Evolutionary conservation across 228 moss, liverwort and hornwort genomes (phyloP), one percentile per base, ranked within the genome.

Genomic region (Sphagnum fallax): DNA sequence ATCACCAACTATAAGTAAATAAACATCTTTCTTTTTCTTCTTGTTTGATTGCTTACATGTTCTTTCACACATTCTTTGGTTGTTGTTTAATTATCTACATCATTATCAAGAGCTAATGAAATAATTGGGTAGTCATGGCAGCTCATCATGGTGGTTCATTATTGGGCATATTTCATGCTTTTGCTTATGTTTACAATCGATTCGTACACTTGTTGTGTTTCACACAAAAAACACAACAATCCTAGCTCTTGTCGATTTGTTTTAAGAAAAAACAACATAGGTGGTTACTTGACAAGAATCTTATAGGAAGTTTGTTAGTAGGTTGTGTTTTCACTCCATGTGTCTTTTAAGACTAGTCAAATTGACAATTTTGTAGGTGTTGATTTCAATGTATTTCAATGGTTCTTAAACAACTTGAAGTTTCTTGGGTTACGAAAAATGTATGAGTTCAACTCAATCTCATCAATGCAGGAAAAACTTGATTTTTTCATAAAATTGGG

Each of bases 361-460:
- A 63, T 71, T 48, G 62, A 71, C 10, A 70, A 79, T 68, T 51
- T 68, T 62, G 66, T 74, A 71, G 82, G 79, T 51, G 48, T 82
- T 62, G 76, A 82, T 13, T 76, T 82, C 69, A 67, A 65, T 52
- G 64, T 83, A 11, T 83, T 72, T 52, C 68, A 83, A 68, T 83
- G 79, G 79, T 77, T 83, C 59, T 65, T 66, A 11, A 57, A 71
- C 60, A 71, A 53, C 63, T 69, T 76, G 5, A 76, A 74, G 70
- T 73, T 76, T 68, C 50, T 74, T 50, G 47, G 73, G 15, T 68
- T 75, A 53, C 68, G 76, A 65, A 68, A 71, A 11, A 53, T 6
- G 53, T 6, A 53, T 11, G 11, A 11, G 0, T 53, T 53, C 8
- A 53, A 53, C 53, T 53, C 8, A 6, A 11, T 53, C 53, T 53